A percentile compares a stretch with the other conserved stretches of the same genome.
These are phyloP conservation scores for Thecaphora thlaspeos DNA, from an alignment of 1,284 basidiomycete genomes.

Conservation along the genomic window DNA sequence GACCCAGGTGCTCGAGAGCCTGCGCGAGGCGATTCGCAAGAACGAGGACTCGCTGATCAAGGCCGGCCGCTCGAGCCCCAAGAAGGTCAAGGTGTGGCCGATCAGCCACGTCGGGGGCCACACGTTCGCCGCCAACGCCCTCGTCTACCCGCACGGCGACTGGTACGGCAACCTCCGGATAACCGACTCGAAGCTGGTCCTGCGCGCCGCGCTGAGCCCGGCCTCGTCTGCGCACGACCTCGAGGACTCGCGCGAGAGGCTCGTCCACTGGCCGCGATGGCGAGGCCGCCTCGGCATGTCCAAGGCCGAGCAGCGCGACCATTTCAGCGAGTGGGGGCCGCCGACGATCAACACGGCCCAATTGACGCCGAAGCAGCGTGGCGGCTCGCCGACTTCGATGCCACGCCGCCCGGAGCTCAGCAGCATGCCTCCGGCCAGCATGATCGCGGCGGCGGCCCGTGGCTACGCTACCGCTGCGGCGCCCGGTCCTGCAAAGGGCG, in stretches of 20 bases:
- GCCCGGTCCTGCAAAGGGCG: not conserved
- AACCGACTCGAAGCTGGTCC: conserved; percentile 31
- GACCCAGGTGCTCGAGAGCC: conserved; percentile 41
- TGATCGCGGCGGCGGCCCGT: not conserved
- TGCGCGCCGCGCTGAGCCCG: conserved; percentile 51
- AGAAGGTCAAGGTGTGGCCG: conserved; percentile 35
- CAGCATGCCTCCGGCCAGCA: not conserved
- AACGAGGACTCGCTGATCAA: conserved; percentile 33
- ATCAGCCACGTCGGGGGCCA: conserved; percentile 55
- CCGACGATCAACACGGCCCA: conserved; percentile 37
- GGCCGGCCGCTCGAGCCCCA: conserved; percentile 14
- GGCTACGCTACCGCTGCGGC: not conserved
- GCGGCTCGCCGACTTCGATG: not conserved
- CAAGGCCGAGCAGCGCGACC: conserved; percentile 37
- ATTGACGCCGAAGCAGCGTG: conserved; percentile 32
- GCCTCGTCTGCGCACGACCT: conserved; percentile 50
- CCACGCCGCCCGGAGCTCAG: not conserved
- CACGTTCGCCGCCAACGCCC: conserved; percentile 54
- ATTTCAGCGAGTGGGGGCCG: conserved; percentile 47
- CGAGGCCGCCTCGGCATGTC: conserved; percentile 56
- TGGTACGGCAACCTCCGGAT: conserved; percentile 52
- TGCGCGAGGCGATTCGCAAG: conserved; percentile 38
- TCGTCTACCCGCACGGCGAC: conserved; percentile 55
- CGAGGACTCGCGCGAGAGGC: conserved; percentile 37
- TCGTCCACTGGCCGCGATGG: conserved; percentile 56